phyloP scores from a whole-genome alignment of 1,284 basidiomycete species.

The Porphyrellus sp. region DNA sequence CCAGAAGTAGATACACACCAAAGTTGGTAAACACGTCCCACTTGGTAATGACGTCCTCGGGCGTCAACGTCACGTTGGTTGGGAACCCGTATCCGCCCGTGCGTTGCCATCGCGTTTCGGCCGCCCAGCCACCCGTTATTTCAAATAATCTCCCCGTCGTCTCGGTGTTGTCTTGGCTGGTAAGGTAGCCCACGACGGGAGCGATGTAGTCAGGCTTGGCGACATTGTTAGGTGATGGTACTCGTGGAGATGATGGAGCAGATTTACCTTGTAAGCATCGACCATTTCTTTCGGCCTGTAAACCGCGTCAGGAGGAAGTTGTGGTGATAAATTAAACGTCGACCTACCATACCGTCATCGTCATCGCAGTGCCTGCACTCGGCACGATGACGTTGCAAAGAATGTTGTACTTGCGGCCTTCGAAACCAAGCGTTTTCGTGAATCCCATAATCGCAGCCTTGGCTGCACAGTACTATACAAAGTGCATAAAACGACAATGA shows the following conservation, averaged over 20 bases:
- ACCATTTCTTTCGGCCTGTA: conserved; percentile 88
- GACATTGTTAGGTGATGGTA: neutral
- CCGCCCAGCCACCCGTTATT: conserved; percentile 90
- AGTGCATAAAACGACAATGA: neutral
- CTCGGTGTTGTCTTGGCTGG: conserved; percentile 77
- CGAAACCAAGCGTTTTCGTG: conserved; percentile 86
- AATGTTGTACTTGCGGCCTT: conserved; percentile 91
- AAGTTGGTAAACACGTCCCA: conserved; percentile 86
- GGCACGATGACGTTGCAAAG: conserved; percentile 88
- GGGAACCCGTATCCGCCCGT: conserved; percentile 88
- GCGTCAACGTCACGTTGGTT: conserved; percentile 66
- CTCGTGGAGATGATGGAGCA: conserved; percentile 1
- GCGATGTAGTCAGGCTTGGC: conserved; percentile 86
- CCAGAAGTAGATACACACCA: conserved; percentile 44
- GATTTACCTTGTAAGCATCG: conserved; percentile 79
- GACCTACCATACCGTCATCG: conserved; percentile 70
- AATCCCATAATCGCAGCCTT: conserved; percentile 93
- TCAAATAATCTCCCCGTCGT: conserved; percentile 84
- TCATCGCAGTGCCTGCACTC: conserved; percentile 90
- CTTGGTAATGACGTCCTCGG: conserved; percentile 75
- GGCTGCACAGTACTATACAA: conserved; percentile 77
- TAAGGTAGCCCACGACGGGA: conserved; percentile 88
- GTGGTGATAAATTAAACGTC: conserved; percentile 19
- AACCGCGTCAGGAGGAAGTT: neutral
- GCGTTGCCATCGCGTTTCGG: conserved; percentile 92